Evolutionary conservation across 176 grass and related monocot genomes (phyloP).

Genomic region (Saccharum spontaneum): DNA sequence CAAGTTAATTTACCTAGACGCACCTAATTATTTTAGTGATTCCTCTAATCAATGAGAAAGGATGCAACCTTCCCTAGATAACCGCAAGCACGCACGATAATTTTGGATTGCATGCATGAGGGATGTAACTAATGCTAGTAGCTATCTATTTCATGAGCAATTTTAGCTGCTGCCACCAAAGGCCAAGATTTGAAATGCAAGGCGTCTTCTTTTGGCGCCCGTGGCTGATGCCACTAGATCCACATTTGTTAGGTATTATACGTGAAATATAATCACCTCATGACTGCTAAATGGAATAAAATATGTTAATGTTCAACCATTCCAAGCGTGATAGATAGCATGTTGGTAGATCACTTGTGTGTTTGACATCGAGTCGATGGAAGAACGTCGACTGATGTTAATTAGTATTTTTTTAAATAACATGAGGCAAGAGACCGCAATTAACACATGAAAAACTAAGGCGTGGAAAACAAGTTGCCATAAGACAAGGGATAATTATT

Average conservation of each 20-base stretch:
- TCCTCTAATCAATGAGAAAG: not conserved
- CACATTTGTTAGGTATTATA: not conserved
- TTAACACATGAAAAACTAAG: not conserved
- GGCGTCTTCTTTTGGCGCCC: not conserved
- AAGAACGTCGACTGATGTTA: not conserved
- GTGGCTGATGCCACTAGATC: not conserved
- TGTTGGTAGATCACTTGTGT: not conserved
- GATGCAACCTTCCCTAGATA: not conserved
- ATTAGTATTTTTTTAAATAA: not conserved
- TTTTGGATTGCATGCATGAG: not conserved
- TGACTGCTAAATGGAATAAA: not conserved
- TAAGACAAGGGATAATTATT: too few relatives aligned
- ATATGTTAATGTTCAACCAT: not conserved
- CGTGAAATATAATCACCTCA: not conserved
- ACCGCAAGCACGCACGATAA: not conserved
- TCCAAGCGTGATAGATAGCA: not conserved
- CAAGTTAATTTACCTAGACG: not conserved
- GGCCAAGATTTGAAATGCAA: not conserved
- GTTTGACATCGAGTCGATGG: too few relatives aligned
- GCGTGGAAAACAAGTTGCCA: too few relatives aligned
- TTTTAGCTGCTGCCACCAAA: not conserved
- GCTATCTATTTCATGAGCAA: not conserved
- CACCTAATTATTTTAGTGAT: not conserved
- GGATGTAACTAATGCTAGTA: not conserved
- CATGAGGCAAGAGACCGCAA: not conserved